Conservation (phyloP, 139 green algal genomes). For the Nannochloris sp. region DNA sequence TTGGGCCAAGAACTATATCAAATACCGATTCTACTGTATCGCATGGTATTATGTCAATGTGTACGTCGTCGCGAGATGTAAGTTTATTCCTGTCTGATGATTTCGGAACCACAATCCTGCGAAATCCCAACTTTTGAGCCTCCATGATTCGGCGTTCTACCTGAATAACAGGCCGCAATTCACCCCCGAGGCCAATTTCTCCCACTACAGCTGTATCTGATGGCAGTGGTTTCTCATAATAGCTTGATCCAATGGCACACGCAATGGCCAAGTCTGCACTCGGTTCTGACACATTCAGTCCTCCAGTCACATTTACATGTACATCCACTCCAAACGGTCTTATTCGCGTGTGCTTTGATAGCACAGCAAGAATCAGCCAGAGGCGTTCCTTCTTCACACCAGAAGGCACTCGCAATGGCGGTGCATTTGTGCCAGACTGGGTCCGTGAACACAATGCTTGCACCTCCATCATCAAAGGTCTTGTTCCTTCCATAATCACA, state of each 20-base stretch:
- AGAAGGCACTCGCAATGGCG: conserved; percentile 31
- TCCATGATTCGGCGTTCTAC: conserved; percentile 46
- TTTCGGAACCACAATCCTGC: conserved; percentile 33
- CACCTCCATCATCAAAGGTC: conserved; percentile 77
- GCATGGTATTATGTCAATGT: background rate
- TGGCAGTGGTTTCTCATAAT: conserved; percentile 33
- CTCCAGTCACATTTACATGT: conserved; percentile 66
- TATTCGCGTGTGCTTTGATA: conserved; percentile 52
- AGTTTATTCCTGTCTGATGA: conserved; percentile 4
- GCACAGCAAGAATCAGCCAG: conserved; percentile 61
- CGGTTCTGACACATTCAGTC: conserved; percentile 42
- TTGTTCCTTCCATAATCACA: conserved; percentile 63
- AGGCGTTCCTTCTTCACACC: conserved; percentile 55
- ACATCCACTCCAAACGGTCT: conserved; percentile 40
- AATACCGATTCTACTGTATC: conserved; percentile 20
- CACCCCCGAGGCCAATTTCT: conserved; percentile 67
- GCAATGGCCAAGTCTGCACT: conserved; percentile 63
- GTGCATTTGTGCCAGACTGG: background rate
- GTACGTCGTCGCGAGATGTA: too few relatives aligned
- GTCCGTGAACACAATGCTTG: conserved; percentile 64
- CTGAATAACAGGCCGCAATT: conserved; percentile 49
- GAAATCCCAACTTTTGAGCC: conserved; percentile 54
- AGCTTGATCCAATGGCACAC: conserved; percentile 47
- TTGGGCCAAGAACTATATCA: background rate
- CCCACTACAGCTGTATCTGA: conserved; percentile 45